Evolutionary conservation across 208 protist species (phyloP).

Genomic region (Phytomonas sp.): DNA sequence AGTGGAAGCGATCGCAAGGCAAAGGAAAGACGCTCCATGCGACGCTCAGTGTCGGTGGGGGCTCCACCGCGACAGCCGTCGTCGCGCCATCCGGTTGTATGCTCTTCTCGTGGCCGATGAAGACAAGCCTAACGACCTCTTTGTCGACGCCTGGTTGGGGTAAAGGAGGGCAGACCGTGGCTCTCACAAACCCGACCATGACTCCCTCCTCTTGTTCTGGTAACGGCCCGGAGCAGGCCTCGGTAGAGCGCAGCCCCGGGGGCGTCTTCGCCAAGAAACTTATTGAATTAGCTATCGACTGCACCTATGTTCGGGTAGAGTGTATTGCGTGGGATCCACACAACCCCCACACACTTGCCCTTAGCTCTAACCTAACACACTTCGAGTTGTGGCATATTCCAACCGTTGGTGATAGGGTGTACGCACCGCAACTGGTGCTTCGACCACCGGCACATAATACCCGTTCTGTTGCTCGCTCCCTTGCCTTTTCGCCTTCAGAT

Average conservation of each 20-base stretch:
- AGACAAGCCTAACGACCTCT: conserved; percentile 5
- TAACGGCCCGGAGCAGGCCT: not conserved
- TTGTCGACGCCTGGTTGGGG: conserved; percentile 18
- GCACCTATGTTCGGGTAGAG: conserved; percentile 46
- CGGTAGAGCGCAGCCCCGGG: not conserved
- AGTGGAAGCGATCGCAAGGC: conserved; percentile 51
- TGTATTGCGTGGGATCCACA: conserved; percentile 83
- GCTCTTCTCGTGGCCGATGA: not conserved
- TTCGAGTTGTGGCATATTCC: conserved; percentile 83
- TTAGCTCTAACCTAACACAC: conserved; percentile 49
- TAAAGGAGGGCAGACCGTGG: conserved; percentile 16
- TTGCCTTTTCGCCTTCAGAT: conserved; percentile 73
- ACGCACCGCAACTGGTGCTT: conserved; percentile 53
- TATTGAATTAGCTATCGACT: conserved; percentile 70
- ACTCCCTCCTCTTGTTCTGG: conserved; percentile 7
- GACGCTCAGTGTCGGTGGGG: conserved; percentile 30
- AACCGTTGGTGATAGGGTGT: conserved; percentile 26
- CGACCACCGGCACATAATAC: conserved; percentile 58
- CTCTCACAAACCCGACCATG: conserved; percentile 12
- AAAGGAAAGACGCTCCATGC: conserved; percentile 31
- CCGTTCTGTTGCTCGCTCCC: conserved; percentile 40
- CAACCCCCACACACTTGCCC: conserved; percentile 77
- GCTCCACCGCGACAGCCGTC: conserved; percentile 32
- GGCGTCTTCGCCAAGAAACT: conserved; percentile 34
- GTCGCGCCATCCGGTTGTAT: conserved; percentile 12